Base-by-base conservation (phyloP, 163 green algal species). In the Chlorella variabilis region DNA sequence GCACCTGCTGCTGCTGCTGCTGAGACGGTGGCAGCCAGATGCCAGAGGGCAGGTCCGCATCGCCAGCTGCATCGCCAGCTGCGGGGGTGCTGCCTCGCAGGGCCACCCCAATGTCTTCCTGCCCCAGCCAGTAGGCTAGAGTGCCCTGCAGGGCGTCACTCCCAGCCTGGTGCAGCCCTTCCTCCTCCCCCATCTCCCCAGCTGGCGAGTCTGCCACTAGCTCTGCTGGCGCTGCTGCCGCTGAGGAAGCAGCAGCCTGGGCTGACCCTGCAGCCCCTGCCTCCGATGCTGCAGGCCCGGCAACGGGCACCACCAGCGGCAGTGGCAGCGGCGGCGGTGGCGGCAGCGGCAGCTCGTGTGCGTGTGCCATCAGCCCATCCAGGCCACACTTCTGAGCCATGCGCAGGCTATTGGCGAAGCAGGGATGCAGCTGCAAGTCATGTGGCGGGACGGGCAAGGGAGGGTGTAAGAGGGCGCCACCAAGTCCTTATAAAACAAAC, bases 371-470 rank as follows among this genome's bases (percentile, higher is more conserved):
- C 17, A 83, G 77, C 48, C 71, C 65, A 3, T 66, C 23, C 29
- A 83, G 66, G 18, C 77, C 77, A 25, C 58, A 66, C 18, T 20
- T 23, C 77, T 83, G 77, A 6, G 86, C 86, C 39, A 83, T 58
- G 15, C 86, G 84, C 25, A 90, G 51, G 67, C 77, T 89, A 77
- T 49, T 86, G 27, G 86, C 86, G 81, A 90, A 90, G 83, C 83
- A 87, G 29, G 86, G 86, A 62, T 90, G 86, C 66, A 90, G 77
- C 79, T 80, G 73, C 73, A 59, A 31, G 0, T 20, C 3, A 13
- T 3, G 39, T 15, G 34, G 34, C 21, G 36, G 17, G 17, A 4
- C 36, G 3, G 25, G 25, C 9, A 25, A 23, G 33, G 27, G 23
- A 58, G 9, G 27, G 2, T n/a, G n/a, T n/a, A n/a, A n/a, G n/a